These are phyloP conservation scores for Hordeum vulgare DNA, from an alignment of 176 grass and related monocot genomes.

Conservation along the genomic window DNA sequence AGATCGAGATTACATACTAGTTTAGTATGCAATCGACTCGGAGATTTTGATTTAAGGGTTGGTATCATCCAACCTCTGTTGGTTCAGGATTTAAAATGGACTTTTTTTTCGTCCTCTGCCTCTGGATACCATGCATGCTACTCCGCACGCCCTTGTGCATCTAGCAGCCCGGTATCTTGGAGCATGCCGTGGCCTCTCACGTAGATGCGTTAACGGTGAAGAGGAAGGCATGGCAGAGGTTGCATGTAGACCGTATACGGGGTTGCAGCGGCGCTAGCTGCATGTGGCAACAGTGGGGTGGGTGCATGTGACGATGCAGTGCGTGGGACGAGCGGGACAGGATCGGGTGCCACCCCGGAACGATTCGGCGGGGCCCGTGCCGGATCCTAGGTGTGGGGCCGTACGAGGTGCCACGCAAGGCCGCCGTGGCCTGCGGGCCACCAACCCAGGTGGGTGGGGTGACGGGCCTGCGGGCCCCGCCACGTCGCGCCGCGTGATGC, in stretches of 20 bases:
- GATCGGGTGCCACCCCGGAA: background rate
- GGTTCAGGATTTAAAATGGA: no score
- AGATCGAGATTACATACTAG: no score
- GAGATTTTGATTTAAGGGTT: no score
- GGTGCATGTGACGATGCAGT: background rate
- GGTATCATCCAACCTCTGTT: no score
- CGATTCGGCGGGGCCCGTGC: background rate
- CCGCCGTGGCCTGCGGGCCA: background rate
- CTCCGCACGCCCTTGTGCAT: no score
- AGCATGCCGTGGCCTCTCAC: background rate
- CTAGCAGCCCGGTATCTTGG: background rate
- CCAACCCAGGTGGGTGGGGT: background rate
- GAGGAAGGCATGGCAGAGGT: background rate
- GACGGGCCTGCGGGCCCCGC: background rate
- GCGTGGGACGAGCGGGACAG: background rate
- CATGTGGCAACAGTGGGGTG: background rate
- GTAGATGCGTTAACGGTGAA: background rate
- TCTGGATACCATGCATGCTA: no score
- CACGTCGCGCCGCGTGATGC: conserved; percentile 15
- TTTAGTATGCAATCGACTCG: no score
- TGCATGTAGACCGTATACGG: background rate
- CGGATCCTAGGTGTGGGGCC: conserved; percentile 6
- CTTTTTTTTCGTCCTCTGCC: no score
- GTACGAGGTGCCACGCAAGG: conserved; percentile 8
- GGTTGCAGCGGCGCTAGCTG: background rate